These are phyloP conservation scores for Choiromyces venosus DNA, from an alignment of 495 filamentous ascomycete species.

Conservation along the genomic window DNA sequence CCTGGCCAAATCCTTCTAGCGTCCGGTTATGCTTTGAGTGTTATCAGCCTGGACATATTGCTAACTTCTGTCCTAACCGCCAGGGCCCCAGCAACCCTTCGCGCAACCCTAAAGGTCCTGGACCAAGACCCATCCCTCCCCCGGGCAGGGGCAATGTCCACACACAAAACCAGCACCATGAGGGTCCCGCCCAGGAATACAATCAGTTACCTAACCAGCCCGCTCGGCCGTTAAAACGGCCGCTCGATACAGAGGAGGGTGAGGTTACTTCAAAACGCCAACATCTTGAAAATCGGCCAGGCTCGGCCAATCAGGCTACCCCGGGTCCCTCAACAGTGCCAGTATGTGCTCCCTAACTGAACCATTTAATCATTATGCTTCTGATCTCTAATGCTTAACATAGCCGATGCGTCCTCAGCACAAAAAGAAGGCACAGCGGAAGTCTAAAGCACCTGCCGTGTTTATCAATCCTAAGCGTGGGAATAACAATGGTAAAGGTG, in stretches of 20 bases:
- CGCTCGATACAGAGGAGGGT: background rate
- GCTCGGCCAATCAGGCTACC: constrained; percentile 2
- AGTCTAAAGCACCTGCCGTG: constrained; percentile 6
- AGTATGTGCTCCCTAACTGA: background rate
- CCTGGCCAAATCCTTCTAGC: background rate
- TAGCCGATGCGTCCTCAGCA: background rate
- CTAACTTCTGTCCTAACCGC: constrained; percentile 3
- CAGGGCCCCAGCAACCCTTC: background rate
- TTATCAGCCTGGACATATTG: background rate
- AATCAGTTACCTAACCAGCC: background rate
- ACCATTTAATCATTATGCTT: background rate
- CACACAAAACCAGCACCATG: background rate
- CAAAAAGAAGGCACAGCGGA: constrained; percentile 15
- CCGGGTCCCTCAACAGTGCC: background rate
- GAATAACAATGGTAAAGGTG: no score
- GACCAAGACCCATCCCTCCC: background rate
- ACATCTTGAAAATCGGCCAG: constrained; percentile 2
- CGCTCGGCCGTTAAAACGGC: background rate
- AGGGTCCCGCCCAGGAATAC: background rate
- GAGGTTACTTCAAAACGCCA: background rate
- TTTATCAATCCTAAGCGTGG: constrained; percentile 20
- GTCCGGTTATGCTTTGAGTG: background rate
- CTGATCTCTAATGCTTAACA: constrained; percentile 1
- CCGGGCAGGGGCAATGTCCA: background rate
- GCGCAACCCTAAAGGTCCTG: constrained; percentile 3